Conservation (phyloP, 805 yeast species). For the Sugiyamaella boreocaroliniensis region DNA sequence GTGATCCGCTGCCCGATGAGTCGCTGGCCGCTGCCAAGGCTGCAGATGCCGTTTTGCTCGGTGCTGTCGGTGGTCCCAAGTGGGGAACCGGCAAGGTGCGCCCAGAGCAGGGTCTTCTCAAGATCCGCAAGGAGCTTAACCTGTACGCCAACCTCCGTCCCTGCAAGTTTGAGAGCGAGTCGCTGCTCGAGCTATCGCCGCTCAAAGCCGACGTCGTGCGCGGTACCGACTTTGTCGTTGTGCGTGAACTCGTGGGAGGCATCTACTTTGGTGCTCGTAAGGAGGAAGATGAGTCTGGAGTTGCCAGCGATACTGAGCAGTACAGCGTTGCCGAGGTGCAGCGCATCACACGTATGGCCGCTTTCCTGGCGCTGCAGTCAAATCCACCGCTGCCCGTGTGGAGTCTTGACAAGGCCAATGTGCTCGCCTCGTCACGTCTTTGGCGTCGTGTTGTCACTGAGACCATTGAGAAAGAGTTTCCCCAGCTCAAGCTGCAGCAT, state of each 20-base stretch:
- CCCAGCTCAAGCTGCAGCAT: conserved; percentile 78
- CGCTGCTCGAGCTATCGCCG: conserved; percentile 80
- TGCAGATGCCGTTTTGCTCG: conserved; percentile 92
- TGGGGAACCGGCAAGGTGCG: conserved; percentile 97
- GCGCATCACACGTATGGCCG: conserved; percentile 97
- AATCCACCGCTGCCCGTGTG: conserved; percentile 92
- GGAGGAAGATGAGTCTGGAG: conserved; percentile 82
- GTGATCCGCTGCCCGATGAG: conserved; percentile 81
- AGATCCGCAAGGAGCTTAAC: conserved; percentile 90
- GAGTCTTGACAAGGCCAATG: conserved; percentile 97
- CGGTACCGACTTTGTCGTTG: conserved; percentile 90
- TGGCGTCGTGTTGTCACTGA: conserved; percentile 93
- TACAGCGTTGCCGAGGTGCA: conserved; percentile 89
- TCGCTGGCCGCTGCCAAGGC: conserved; percentile 74
- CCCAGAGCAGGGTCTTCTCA: conserved; percentile 93
- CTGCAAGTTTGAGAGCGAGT: conserved; percentile 84
- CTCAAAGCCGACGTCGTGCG: conserved; percentile 74
- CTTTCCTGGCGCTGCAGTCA: conserved; percentile 87
- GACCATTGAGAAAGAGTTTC: conserved; percentile 82
- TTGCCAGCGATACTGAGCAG: conserved; percentile 90
- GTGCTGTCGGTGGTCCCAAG: conserved; percentile 99
- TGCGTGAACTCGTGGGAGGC: conserved; percentile 96
- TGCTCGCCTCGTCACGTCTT: conserved; percentile 88
- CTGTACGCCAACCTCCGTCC: conserved; percentile 96
- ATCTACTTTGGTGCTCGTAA: conserved; percentile 94